Evolutionary conservation across 2,329 filamentous ascomycete species (phyloP).

Genomic region (Sporothrix curviconia): DNA sequence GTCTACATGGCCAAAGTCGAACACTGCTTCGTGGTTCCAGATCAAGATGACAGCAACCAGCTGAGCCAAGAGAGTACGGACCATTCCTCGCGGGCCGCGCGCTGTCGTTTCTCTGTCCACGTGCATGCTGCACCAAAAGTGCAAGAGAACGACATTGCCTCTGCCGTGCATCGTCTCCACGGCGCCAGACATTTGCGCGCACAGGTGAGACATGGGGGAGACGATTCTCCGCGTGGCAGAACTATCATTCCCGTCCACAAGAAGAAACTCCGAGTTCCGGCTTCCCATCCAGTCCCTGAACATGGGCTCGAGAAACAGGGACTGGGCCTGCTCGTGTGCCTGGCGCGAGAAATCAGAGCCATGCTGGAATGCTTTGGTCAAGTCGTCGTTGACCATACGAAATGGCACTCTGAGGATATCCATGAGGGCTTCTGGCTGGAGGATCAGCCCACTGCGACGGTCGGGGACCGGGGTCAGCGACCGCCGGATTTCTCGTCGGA

Average conservation of each 20-base stretch:
- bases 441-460: neutral
- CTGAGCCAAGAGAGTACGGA: conserved; percentile 22
- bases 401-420: neutral
- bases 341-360: neutral
- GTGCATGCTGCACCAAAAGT: conserved; percentile 14
- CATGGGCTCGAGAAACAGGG: neutral
- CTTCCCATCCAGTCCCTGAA: conserved; percentile 1
- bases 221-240: neutral
- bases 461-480: neutral
- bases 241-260: conserved; percentile 14
- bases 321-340: conserved; percentile 10
- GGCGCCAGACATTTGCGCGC: neutral
- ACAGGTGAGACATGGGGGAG: conserved; percentile 13
- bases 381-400: neutral
- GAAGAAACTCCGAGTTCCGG: neutral
- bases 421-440: neutral
- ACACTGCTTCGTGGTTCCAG: neutral
- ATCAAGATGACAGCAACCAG: neutral
- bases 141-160: neutral
- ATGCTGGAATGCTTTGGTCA: neutral
- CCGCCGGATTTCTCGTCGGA: neutral
- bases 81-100: conserved; percentile 9
- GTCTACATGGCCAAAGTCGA: neutral
- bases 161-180: neutral
- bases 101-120: neutral